A percentile compares a stretch with the other conserved stretches of the same genome.
phyloP scores from a whole-genome alignment of 2,329 filamentous ascomycete genomes.

The Aureobasidium pullulans region DNA sequence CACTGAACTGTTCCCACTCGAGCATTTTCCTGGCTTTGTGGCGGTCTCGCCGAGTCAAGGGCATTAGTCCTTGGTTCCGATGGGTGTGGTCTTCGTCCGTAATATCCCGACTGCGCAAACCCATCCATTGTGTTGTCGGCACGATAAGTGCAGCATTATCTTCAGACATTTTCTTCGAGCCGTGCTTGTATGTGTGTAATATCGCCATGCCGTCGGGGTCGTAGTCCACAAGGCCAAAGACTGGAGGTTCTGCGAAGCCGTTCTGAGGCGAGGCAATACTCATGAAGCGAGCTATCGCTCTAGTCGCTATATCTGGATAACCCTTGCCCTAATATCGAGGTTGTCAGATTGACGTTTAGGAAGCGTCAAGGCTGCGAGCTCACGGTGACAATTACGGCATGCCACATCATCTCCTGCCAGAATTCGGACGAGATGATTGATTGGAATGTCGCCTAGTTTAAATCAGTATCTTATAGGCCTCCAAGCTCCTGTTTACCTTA shows the following conservation, averaged over 20 bases:
- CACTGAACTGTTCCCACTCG: constrained; percentile 7
- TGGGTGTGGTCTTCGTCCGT: constrained; percentile 20
- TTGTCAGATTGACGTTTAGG: not conserved
- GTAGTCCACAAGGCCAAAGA: constrained; percentile 62
- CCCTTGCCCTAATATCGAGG: constrained; percentile 59
- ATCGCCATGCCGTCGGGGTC: constrained; percentile 73
- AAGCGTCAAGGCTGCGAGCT: not conserved
- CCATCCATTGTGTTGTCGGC: constrained; percentile 56
- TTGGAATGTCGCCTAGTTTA: constrained; percentile 62
- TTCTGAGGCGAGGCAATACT: constrained; percentile 41
- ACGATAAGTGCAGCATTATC: constrained; percentile 46
- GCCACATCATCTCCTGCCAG: constrained; percentile 43
- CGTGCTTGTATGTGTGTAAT: constrained; percentile 63
- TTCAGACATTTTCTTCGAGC: constrained; percentile 56
- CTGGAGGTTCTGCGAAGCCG: constrained; percentile 35
- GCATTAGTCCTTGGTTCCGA: constrained; percentile 37
- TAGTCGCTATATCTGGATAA: constrained; percentile 68
- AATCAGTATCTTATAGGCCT: constrained; percentile 13
- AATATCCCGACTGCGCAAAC: constrained; percentile 40
- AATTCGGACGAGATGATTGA: constrained; percentile 53
- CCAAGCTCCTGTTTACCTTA: constrained; percentile 22
- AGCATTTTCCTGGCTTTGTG: constrained; percentile 51
- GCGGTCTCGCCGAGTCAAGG: constrained; percentile 51
- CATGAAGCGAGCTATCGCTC: constrained; percentile 54
- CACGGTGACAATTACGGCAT: constrained; percentile 64